A percentile compares a stretch with the other conserved stretches of the same genome.
Conservation (phyloP, 2,329 filamentous ascomycete genomes). For the Metarhizium robertsii region DNA sequence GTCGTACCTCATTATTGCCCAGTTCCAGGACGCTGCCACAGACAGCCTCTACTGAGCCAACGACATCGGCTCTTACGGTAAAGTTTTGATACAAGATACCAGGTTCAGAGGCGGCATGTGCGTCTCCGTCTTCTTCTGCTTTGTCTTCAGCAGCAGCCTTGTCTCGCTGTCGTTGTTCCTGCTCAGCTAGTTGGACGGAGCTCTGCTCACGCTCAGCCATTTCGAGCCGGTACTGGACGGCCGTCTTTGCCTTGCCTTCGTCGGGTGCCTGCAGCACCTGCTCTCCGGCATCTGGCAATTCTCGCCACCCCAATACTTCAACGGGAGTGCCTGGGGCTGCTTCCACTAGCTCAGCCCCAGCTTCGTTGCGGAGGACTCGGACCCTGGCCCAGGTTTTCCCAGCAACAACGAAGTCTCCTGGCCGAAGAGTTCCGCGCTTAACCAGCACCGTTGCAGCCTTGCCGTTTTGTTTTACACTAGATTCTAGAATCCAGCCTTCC, state of each 20-base stretch:
- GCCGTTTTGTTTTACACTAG: constrained; percentile 74
- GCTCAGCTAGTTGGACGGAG: constrained; percentile 71
- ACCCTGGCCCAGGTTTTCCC: constrained; percentile 83
- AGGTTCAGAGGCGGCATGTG: constrained; percentile 24
- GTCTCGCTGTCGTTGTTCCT: constrained; percentile 54
- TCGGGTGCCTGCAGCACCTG: constrained; percentile 74
- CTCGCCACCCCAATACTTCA: constrained; percentile 90
- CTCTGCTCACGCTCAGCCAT: constrained; percentile 62
- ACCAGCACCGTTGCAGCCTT: constrained; percentile 84
- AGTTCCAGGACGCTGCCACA: constrained; percentile 65
- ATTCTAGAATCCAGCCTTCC: constrained; percentile 92
- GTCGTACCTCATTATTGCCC: constrained; percentile 74
- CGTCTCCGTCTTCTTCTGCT: constrained; percentile 26
- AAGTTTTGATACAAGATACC: constrained; percentile 59
- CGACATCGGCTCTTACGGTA: constrained; percentile 86
- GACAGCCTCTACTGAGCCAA: constrained; percentile 88
- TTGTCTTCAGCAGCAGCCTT: constrained; percentile 31
- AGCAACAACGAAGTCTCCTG: constrained; percentile 77
- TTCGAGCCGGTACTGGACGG: constrained; percentile 67
- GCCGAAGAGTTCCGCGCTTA: constrained; percentile 72
- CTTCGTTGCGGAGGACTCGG: constrained; percentile 77
- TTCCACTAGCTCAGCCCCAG: constrained; percentile 59
- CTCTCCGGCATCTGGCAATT: constrained; percentile 72
- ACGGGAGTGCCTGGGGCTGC: constrained; percentile 83
- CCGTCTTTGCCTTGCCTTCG: constrained; percentile 69